These are phyloP conservation scores for Trypanosoma cruzi DNA, from an alignment of 208 protist genomes.

Conservation along the genomic window DNA sequence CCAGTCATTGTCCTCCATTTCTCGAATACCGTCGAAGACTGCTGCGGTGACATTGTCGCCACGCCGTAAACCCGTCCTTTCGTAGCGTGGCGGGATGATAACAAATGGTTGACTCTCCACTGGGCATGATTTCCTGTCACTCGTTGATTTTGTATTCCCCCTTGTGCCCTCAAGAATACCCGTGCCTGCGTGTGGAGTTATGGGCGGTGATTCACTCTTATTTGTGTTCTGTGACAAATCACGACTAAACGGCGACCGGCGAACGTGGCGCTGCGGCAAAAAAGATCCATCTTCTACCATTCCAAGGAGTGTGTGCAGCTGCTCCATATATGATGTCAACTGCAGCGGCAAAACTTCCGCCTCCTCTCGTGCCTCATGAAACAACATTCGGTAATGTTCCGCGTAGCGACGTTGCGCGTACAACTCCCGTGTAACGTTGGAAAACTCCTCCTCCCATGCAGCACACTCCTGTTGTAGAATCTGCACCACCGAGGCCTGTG, in stretches of 20 bases:
- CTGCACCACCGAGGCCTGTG: slow-evolving; percentile 29
- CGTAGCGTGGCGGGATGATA: neutral
- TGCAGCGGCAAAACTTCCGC: slow-evolving; percentile 34
- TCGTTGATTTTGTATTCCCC: neutral
- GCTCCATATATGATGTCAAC: slow-evolving; percentile 38
- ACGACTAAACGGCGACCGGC: neutral
- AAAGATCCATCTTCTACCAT: neutral
- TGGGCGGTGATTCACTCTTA: neutral
- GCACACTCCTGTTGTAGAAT: slow-evolving; percentile 56
- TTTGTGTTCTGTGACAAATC: neutral
- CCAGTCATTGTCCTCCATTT: neutral
- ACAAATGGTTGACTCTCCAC: neutral
- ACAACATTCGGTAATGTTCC: slow-evolving; percentile 27
- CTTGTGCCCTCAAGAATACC: neutral
- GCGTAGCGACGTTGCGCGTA: slow-evolving; percentile 30
- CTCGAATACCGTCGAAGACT: neutral
- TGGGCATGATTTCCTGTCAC: neutral
- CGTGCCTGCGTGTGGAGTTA: neutral
- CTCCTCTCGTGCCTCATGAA: slow-evolving; percentile 38
- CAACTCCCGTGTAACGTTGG: slow-evolving; percentile 34
- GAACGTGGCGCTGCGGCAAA: neutral
- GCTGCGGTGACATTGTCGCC: neutral
- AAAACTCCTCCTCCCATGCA: slow-evolving; percentile 70
- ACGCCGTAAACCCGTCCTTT: neutral
- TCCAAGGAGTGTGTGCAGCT: slow-evolving; percentile 12